Evolutionary conservation across 2,329 filamentous ascomycete species (phyloP), one percentile per base, ranked within the genome.

Genomic region (Colletotrichum sp.): DNA sequence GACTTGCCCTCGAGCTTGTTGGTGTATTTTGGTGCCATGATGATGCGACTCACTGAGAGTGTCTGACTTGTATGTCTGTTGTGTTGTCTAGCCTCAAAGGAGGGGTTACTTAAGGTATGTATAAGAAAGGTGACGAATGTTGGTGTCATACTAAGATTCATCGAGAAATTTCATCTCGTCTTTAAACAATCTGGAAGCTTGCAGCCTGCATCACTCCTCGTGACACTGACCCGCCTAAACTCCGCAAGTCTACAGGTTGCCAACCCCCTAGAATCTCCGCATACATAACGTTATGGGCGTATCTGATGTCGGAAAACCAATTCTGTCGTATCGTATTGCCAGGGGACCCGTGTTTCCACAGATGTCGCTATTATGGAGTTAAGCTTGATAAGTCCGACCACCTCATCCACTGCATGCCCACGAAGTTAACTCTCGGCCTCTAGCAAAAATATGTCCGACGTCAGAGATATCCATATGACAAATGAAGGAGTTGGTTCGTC

Each of bases 1-100:
- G 83, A 84, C 57, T 80, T 65, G 25, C 32, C 72, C 28, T 39
- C 64, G 36, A 68, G 71, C 64, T 63, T 68, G 22, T 63, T 68
- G 30, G 36, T 61, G 55, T 68, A 72, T 19, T 72, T 68, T 9
- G 16, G 55, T 28, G 71, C 36, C 63, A 72, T 63, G 44, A 27
- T 44, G 34, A 30, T 16, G 59, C 44, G n/a, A 48, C 44, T 22
- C 44, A 48, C 44, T 48, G 4, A 7, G n/a, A 13, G 44, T 13
- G 8, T 34, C 28, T 61, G 28, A 28, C 19, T 28, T 2, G 13
- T 59, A 22, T 27, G 55, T 52, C 25, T 7, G 55, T 16, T 9
- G 55, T 28, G 28, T 12, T 3, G 5, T 6, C 55, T 2, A 11
- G 55, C 0, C 25, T 28, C n/a, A 8, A 1, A 28, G 8, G 25